Percentiles rank a stretch among this genome's conserved stretches.
Conservation (phyloP, 2,329 filamentous ascomycete genomes). For the Pseudocercospora vitis region DNA sequence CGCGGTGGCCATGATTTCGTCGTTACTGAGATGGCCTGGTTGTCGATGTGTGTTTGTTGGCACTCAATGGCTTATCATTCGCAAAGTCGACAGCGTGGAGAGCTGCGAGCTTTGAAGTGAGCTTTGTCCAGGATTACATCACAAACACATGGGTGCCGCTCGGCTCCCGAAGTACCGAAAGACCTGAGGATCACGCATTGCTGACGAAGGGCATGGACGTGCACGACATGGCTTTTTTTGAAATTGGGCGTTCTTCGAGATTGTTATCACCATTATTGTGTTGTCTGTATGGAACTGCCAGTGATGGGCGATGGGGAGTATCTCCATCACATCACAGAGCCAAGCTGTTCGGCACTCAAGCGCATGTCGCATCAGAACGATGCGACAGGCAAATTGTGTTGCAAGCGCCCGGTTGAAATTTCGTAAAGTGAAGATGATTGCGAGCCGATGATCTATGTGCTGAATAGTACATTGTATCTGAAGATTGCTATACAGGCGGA, state of each 20-base stretch:
- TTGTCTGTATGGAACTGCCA: too few relatives aligned
- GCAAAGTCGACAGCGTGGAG: not conserved
- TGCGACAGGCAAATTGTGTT: too few relatives aligned
- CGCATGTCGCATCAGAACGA: too few relatives aligned
- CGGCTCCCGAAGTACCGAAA: slow-evolving; percentile 3
- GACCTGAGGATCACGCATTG: slow-evolving; percentile 1
- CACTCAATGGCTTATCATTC: not conserved
- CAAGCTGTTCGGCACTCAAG: too few relatives aligned
- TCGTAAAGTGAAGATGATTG: not conserved
- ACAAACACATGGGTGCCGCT: not conserved
- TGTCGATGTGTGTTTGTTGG: not conserved
- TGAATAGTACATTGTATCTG: slow-evolving; percentile 38
- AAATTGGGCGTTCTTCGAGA: too few relatives aligned
- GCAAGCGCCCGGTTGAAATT: too few relatives aligned
- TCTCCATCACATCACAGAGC: too few relatives aligned
- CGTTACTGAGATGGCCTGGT: not conserved
- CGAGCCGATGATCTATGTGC: slow-evolving; percentile 1
- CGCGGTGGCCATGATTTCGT: slow-evolving; percentile 69
- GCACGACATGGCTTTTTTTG: not conserved
- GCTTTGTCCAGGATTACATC: not conserved
- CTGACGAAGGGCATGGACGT: not conserved
- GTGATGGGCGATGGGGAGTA: too few relatives aligned
- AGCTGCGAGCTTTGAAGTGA: not conserved
- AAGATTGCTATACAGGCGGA: slow-evolving; percentile 39
- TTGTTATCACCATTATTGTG: too few relatives aligned